Conservation (phyloP, 169 alveolate genomes). For the Cryptosporidium sp. region DNA sequence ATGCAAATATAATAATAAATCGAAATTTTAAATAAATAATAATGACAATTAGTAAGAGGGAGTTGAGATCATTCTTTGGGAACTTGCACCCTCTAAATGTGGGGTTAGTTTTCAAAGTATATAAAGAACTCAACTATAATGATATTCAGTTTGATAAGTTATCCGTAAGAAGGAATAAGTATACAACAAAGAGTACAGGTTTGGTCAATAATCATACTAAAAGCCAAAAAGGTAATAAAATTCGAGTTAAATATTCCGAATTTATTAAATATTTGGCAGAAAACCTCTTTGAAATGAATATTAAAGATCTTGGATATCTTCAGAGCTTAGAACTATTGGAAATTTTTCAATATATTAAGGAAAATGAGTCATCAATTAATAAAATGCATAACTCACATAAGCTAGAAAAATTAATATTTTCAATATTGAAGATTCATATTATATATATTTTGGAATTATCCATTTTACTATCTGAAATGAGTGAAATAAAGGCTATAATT, state of each 20-base stretch:
- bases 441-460: slow-evolving; percentile 24
- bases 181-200: not conserved
- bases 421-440: slow-evolving; percentile 38
- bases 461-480: not conserved
- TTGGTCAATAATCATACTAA: not conserved
- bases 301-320: slow-evolving; percentile 44
- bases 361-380: not conserved
- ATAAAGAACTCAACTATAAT: not conserved
- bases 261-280: slow-evolving; percentile 38
- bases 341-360: slow-evolving; percentile 28
- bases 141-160: slow-evolving; percentile 13
- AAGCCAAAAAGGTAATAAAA: not conserved
- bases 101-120: slow-evolving; percentile 28
- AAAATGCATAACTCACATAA: not conserved
- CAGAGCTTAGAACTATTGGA: not conserved
- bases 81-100: slow-evolving; percentile 41
- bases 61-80: slow-evolving; percentile 2
- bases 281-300: slow-evolving; percentile 14
- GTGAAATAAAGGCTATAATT: not conserved
- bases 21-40: not conserved
- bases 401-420: not conserved
- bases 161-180: not conserved
- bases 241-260: slow-evolving; percentile 16
- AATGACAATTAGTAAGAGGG: slow-evolving; percentile 38
- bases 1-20: not conserved